Evolutionary conservation across 441 rosid species (phyloP), one percentile per base, ranked within the genome.

Genomic region (Capsella rubella): DNA sequence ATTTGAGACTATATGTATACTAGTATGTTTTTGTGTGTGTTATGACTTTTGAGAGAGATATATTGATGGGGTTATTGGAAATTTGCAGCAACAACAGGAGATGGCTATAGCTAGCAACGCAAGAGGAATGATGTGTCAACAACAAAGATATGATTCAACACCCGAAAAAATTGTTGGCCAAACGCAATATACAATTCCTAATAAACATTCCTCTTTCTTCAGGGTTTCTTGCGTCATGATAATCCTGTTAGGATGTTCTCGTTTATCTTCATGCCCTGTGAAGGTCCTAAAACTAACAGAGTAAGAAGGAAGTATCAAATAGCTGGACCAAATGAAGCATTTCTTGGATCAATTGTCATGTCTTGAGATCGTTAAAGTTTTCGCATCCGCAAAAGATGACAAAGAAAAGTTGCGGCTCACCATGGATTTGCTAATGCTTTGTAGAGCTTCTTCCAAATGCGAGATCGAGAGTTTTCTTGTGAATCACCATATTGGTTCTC

Each of bases 81-180:
- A 50, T 7, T 21, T 71, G 46, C 90, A 90, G 92, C 84, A 84
- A 65, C 86, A 88, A 54, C 87, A 83, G 37, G 87, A 89, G 75
- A 72, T 87, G 72, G 86, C 78, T 6, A 83, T 85, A 75, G 89
- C 84, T 46, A 84, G 74, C 54, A 84, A 79, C 8, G 85, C 77
- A 28, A 83, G 83, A 60, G 87, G 78, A 52, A 78, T 84, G 82
- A 89, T 85, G 50, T n/a, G n/a, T n/a, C n/a, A n/a, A n/a, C n/a
- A n/a, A n/a, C n/a, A n/a, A 40, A 60, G 51, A 21, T 60, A 40
- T 60, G 12, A 25, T 60, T 21, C 18, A 39, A 60, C 18, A 16
- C 18, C 16, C 18, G 2, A 21, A 25, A 40, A 40, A 40, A 25
- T 60, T 12, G 50, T 60, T 18, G 21, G 65, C 21, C 21, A 39